Base-by-base conservation (phyloP, 2,329 filamentous ascomycete genomes). In the Stachybotrys chlorohalonatus region DNA sequence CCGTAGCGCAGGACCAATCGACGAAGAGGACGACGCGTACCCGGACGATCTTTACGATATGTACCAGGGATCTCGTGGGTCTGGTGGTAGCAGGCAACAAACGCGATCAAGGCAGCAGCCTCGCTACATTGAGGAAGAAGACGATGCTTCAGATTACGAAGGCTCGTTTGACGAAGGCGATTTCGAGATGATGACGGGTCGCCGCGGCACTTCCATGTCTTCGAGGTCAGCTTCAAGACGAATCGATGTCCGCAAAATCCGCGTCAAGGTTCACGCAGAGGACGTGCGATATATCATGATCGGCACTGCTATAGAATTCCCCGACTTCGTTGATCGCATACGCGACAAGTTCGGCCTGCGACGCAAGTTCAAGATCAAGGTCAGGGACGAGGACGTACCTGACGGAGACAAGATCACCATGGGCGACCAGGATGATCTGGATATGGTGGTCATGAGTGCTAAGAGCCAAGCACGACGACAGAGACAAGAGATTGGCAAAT, bases 241-340 rank as follows among this genome's bases (percentile, higher is more conserved):
- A 5, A 82, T 83, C 1, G 87, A 90, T 7, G 77, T 94, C 55
- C 83, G 82, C 58, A 87, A 92, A 70, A 85, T 97, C 59, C 84
- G 92, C 45, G 85, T 96, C 68, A 99, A 99, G 75, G 91, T 96
- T 1, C 92, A 97, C 66, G 85, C 83, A 1, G 88, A 90, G 49
- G 94, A 99, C 66, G 94, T 91, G 36, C 85, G 95, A 57, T 96
- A 96, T 69, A 88, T 97, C 60, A 91, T 96, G 82, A 84, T 96
- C 53, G 83, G 82, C 7, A 75, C 85, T 1, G 81, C 82, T 2
- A 80, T 90, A 11, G 83, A 86, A 57, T 96, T 91, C 68, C 75
- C 79, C 6, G 89, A 93, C 56, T 84, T 99, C 49, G 84, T 87
- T 47, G 84, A 86, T 58, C 85, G 85, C 57, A 88, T 99, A 56